A percentile compares a stretch with the other conserved stretches of the same genome.
These are phyloP conservation scores for Ascoidea rubescens DNA, from an alignment of 805 yeast species.

Conservation along the genomic window DNA sequence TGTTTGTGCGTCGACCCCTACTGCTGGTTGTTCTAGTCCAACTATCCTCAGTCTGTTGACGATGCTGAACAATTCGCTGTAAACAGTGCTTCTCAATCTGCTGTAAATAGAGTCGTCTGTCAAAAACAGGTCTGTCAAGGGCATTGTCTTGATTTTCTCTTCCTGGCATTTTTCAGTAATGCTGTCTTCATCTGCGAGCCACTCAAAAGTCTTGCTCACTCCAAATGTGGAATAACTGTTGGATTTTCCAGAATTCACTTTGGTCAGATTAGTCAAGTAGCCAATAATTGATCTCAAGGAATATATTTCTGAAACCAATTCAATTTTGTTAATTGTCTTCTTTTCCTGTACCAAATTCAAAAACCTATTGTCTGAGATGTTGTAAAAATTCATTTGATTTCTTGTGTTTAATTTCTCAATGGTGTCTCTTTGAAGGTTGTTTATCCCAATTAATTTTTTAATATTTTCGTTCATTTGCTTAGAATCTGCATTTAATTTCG, in stretches of 20 bases:
- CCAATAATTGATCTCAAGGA: neutral
- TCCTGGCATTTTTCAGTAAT: too few relatives aligned
- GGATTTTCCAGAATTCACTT: neutral
- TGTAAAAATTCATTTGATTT: neutral
- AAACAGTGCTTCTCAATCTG: too few relatives aligned
- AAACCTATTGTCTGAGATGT: neutral
- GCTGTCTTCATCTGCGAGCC: neutral
- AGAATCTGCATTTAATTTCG: neutral
- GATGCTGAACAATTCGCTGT: too few relatives aligned
- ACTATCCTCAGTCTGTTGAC: too few relatives aligned
- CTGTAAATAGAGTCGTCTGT: too few relatives aligned
- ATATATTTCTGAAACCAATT: neutral
- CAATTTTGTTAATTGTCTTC: neutral
- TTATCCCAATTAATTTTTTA: too few relatives aligned
- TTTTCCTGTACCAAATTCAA: neutral
- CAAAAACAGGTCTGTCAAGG: too few relatives aligned
- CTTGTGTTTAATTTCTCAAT: neutral
- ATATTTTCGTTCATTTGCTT: neutral
- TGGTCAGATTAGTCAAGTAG: neutral
- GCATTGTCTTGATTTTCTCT: too few relatives aligned
- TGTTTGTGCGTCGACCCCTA: too few relatives aligned
- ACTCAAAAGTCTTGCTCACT: neutral
- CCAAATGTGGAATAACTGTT: neutral
- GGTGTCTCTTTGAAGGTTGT: neutral
- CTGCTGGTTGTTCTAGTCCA: too few relatives aligned